A percentile compares a stretch with the other conserved stretches of the same genome.
Evolutionary conservation across 2,329 filamentous ascomycete species (phyloP).

Genomic region (Clonostachys rosea): DNA sequence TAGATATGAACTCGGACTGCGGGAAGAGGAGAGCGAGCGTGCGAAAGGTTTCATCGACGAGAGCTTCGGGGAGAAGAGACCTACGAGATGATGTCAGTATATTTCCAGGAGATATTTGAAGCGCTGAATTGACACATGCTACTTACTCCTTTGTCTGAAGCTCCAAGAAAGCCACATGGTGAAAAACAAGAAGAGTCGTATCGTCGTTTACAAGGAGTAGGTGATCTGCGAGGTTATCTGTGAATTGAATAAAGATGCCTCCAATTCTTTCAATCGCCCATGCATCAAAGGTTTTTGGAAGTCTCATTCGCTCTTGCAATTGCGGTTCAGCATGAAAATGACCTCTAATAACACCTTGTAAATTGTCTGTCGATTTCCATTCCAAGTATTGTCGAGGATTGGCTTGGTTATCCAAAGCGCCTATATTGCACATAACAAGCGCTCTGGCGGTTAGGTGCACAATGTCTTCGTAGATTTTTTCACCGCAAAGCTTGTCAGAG

Average conservation of each 20-base stretch:
- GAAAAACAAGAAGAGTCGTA: not conserved
- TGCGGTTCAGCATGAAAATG: too few species aligned
- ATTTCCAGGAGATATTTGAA: not conserved
- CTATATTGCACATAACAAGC: too few species aligned
- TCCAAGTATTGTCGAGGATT: too few species aligned
- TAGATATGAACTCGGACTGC: not conserved
- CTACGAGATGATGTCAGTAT: not conserved
- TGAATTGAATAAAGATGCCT: not conserved
- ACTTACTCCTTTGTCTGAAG: not conserved
- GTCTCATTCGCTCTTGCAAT: too few species aligned
- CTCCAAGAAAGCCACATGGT: not conserved
- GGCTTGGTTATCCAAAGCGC: too few species aligned
- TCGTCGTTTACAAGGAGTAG: not conserved
- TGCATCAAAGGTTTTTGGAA: too few species aligned
- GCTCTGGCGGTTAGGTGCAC: too few species aligned
- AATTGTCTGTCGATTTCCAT: too few species aligned
- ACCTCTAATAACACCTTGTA: too few species aligned
- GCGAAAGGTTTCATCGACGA: not conserved
- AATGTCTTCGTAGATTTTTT: too few species aligned
- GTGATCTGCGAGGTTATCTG: not conserved
- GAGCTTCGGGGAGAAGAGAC: not conserved
- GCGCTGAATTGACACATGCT: not conserved
- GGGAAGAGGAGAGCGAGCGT: not conserved
- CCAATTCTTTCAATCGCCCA: too few species aligned
- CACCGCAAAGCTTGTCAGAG: too few species aligned